These are phyloP conservation scores for Cryptococcus deneoformans DNA, from an alignment of 1,284 basidiomycete species.

Conservation along the genomic window DNA sequence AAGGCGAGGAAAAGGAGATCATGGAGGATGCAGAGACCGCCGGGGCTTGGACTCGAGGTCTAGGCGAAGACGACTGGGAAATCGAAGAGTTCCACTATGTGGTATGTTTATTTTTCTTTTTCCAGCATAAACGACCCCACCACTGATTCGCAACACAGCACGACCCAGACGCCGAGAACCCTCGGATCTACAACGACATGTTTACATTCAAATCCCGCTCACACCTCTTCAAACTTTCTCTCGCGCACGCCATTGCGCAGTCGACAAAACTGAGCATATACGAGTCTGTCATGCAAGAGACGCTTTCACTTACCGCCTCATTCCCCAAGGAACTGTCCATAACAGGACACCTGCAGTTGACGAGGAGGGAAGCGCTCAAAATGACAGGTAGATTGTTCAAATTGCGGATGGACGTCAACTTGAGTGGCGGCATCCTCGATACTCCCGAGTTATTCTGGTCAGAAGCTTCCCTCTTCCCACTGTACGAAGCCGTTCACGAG, in stretches of 20 bases:
- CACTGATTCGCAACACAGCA: slow-evolving; percentile 56
- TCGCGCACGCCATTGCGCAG: slow-evolving; percentile 91
- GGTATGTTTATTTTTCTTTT: slow-evolving; percentile 52
- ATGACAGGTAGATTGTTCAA: slow-evolving; percentile 87
- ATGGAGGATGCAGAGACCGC: slow-evolving; percentile 77
- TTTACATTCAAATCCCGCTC: slow-evolving; percentile 79
- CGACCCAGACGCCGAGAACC: slow-evolving; percentile 78
- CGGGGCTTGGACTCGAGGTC: slow-evolving; percentile 58
- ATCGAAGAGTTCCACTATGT: slow-evolving; percentile 84
- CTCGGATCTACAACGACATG: slow-evolving; percentile 68
- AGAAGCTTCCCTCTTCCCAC: slow-evolving; percentile 80
- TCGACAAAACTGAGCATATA: slow-evolving; percentile 88
- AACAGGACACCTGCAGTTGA: slow-evolving; percentile 73
- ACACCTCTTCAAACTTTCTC: slow-evolving; percentile 68
- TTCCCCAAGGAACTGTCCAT: slow-evolving; percentile 82
- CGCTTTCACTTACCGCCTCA: slow-evolving; percentile 73
- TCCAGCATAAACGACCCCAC: background rate
- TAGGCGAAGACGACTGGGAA: slow-evolving; percentile 72
- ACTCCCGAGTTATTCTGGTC: slow-evolving; percentile 95
- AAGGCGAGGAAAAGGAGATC: slow-evolving; percentile 70
- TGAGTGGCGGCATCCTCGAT: slow-evolving; percentile 89
- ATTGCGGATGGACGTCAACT: slow-evolving; percentile 82
- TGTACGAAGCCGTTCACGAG: slow-evolving; percentile 91
- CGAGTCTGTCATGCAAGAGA: slow-evolving; percentile 74
- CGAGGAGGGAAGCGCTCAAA: slow-evolving; percentile 73